These are phyloP conservation scores for Pseudomonodictys pantanalensis DNA, from an alignment of 495 filamentous ascomycete species.

Conservation along the genomic window DNA sequence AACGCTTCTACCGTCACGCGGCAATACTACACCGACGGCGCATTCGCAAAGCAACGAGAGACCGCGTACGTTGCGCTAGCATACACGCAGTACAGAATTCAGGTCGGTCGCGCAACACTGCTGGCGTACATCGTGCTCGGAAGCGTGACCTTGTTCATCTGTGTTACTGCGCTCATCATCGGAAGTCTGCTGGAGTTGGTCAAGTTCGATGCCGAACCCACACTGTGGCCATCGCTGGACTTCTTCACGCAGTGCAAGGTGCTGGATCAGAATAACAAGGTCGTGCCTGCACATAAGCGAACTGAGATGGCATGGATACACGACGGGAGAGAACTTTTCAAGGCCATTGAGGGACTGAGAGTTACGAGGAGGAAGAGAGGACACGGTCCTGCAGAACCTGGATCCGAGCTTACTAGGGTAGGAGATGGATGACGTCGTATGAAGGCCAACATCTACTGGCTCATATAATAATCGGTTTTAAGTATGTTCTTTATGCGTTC, in stretches of 20 bases:
- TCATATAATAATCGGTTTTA: too few relatives aligned
- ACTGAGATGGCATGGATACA: slow-evolving; percentile 19
- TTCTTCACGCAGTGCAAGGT: slow-evolving; percentile 27
- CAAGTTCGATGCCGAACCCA: slow-evolving; percentile 22
- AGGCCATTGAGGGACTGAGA: slow-evolving; percentile 14
- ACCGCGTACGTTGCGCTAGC: slow-evolving; percentile 8
- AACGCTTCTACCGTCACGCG: neutral
- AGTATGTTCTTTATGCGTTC: too few relatives aligned
- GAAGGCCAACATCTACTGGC: neutral
- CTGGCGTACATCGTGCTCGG: slow-evolving; percentile 16
- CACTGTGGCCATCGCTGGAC: slow-evolving; percentile 19
- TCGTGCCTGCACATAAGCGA: slow-evolving; percentile 14
- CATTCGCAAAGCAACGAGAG: slow-evolving; percentile 1
- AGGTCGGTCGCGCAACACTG: slow-evolving; percentile 11
- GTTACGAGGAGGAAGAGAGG: slow-evolving; percentile 27
- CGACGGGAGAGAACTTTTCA: slow-evolving; percentile 17
- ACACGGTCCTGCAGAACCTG: neutral
- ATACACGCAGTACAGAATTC: slow-evolving; percentile 9
- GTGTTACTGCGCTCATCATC: slow-evolving; percentile 6
- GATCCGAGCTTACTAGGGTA: neutral
- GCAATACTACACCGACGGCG: neutral
- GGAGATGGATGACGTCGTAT: neutral
- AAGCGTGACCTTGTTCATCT: slow-evolving; percentile 8
- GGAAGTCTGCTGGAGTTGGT: slow-evolving; percentile 13
- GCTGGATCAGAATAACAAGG: slow-evolving; percentile 4